phyloP scores from a whole-genome alignment of 805 yeast species.

The Yarrowia sp. region DNA sequence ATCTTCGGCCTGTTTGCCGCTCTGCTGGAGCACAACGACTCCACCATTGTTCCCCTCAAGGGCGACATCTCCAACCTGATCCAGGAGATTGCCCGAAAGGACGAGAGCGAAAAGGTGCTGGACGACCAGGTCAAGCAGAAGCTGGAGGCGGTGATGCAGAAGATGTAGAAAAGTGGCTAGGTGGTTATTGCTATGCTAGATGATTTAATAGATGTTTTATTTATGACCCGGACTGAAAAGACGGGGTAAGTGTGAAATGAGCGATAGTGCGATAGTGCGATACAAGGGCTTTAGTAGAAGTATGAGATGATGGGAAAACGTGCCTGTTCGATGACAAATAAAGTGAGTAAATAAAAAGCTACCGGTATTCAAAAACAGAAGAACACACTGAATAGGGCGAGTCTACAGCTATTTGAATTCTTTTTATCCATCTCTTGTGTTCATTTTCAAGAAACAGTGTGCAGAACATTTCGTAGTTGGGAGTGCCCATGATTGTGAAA shows the following conservation, averaged over 20 bases:
- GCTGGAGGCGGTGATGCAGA: slow-evolving; percentile 34
- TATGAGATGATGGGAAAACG: no score
- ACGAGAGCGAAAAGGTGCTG: slow-evolving; percentile 27
- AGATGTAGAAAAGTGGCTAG: slow-evolving; percentile 7
- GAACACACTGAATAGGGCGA: no score
- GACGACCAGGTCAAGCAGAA: slow-evolving; percentile 35
- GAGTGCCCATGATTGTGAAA: neutral
- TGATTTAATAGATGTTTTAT: slow-evolving; percentile 21
- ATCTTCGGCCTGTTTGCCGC: slow-evolving; percentile 78
- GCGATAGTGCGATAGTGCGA: no score
- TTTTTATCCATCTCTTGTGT: no score
- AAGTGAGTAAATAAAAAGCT: no score
- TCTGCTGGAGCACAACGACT: slow-evolving; percentile 67
- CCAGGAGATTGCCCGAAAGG: slow-evolving; percentile 37
- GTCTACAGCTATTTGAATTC: no score
- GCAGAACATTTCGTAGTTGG: neutral
- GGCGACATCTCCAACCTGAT: slow-evolving; percentile 44
- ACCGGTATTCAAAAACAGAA: no score
- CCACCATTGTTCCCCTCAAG: slow-evolving; percentile 52
- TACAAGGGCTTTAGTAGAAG: no score
- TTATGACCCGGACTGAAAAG: no score
- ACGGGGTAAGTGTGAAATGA: no score
- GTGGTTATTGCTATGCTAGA: neutral
- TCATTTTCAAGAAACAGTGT: no score
- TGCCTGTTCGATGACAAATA: no score